phyloP scores from a whole-genome alignment of 768 basidiomycete species.

The Xanthoconium purpureum region DNA sequence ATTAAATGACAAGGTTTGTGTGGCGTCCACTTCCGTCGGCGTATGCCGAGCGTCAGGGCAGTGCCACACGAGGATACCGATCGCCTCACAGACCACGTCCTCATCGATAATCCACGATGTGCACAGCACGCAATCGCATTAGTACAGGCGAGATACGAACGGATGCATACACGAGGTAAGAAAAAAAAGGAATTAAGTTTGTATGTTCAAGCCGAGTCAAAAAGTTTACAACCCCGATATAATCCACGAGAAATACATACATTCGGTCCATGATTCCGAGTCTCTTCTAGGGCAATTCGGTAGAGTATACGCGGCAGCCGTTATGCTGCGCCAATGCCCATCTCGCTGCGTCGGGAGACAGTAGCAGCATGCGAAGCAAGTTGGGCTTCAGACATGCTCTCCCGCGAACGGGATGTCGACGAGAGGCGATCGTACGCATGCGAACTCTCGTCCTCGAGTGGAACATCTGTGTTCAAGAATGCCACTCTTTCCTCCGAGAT shows the following conservation, averaged over 20 bases:
- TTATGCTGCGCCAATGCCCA: slow-evolving; percentile 10
- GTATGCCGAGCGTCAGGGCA: slow-evolving; percentile 17
- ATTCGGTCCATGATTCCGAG: slow-evolving; percentile 1
- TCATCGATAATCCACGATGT: slow-evolving; percentile 2
- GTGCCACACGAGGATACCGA: slow-evolving; percentile 15
- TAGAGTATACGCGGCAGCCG: background rate
- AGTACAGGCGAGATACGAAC: slow-evolving; percentile 10
- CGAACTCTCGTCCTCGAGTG: slow-evolving; percentile 23
- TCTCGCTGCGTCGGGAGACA: slow-evolving; percentile 18
- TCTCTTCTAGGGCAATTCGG: background rate
- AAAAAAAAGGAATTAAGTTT: slow-evolving; percentile 4
- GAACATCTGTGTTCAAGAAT: slow-evolving; percentile 42
- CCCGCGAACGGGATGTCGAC: slow-evolving; percentile 18
- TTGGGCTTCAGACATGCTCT: slow-evolving; percentile 48
- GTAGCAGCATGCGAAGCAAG: slow-evolving; percentile 25
- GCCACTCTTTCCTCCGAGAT: slow-evolving; percentile 51
- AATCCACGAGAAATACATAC: slow-evolving; percentile 20
- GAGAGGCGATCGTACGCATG: slow-evolving; percentile 20
- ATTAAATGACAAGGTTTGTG: slow-evolving; percentile 26
- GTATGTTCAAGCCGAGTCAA: slow-evolving; percentile 3
- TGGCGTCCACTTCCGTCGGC: slow-evolving; percentile 25
- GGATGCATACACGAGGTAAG: slow-evolving; percentile 1
- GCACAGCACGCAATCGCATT: slow-evolving; percentile 12
- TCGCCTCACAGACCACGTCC: slow-evolving; percentile 4
- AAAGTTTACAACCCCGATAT: slow-evolving; percentile 21